These are phyloP conservation scores for Colletotrichum siamense DNA, from an alignment of 2,329 filamentous ascomycete genomes.

Conservation along the genomic window DNA sequence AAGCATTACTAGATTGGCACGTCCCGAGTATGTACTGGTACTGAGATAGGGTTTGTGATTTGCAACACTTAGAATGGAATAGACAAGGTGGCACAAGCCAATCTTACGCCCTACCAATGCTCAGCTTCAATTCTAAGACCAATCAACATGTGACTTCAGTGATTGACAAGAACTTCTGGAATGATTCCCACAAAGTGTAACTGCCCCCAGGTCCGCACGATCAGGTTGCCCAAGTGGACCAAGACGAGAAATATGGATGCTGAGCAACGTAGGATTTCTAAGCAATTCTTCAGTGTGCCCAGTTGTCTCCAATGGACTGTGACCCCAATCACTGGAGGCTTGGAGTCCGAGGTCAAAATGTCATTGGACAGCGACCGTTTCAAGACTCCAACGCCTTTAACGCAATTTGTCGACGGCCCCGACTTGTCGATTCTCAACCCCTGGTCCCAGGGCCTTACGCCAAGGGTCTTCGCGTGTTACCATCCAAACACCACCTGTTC, in stretches of 20 bases:
- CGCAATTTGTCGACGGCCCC: background rate
- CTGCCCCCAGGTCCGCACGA: background rate
- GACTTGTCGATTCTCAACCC: background rate
- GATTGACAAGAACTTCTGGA: background rate
- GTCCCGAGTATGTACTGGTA: background rate
- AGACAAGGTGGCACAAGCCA: background rate
- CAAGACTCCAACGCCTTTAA: slow-evolving; percentile 1
- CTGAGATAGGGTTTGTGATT: background rate
- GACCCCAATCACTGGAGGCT: slow-evolving; percentile 10
- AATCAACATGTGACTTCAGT: background rate
- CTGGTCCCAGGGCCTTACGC: background rate
- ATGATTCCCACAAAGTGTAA: rapidly evolving
- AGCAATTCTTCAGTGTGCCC: background rate
- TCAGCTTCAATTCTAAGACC: background rate
- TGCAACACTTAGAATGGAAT: background rate
- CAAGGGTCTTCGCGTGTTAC: background rate
- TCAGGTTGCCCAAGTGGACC: background rate
- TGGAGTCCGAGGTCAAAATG: background rate
- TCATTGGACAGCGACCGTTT: background rate
- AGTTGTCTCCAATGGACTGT: background rate
- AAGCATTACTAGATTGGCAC: background rate
- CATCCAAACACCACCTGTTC: background rate
- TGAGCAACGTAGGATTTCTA: slow-evolving; percentile 7
- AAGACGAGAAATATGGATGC: too few species aligned
- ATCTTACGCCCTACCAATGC: background rate